Evolutionary conservation across 805 yeast genomes (phyloP).

Genomic region (Pichia insulana): DNA sequence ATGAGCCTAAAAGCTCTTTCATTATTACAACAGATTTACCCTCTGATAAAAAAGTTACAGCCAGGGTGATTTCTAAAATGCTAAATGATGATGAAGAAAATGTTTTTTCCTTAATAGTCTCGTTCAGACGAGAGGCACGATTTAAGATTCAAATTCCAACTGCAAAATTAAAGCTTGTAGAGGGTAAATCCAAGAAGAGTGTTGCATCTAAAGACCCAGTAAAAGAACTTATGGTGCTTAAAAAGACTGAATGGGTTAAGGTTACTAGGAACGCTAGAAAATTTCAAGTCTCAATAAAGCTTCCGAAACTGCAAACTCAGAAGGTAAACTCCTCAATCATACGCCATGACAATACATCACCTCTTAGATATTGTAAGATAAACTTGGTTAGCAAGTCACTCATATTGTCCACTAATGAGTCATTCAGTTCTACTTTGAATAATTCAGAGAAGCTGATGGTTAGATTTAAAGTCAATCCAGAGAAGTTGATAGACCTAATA

Average conservation of each 20-base stretch:
- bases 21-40: conserved; percentile 62
- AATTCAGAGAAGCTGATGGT: neutral
- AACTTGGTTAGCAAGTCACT: conserved; percentile 19
- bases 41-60: conserved; percentile 55
- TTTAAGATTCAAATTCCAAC: conserved; percentile 42
- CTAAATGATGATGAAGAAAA: conserved; percentile 23
- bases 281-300: conserved; percentile 8
- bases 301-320: neutral
- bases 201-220: neutral
- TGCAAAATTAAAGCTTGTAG: conserved; percentile 19
- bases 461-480: conserved; percentile 2
- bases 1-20: conserved; percentile 49
- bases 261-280: conserved; percentile 1
- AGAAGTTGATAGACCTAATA: conserved; percentile 1
- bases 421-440: conserved; percentile 7
- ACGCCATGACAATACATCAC: conserved; percentile 11
- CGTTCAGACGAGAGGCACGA: conserved; percentile 50
- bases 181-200: conserved; percentile 5
- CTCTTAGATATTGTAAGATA: conserved; percentile 31
- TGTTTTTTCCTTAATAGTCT: conserved; percentile 30
- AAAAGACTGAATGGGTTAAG: conserved; percentile 1
- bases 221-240: neutral
- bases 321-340: conserved; percentile 12
- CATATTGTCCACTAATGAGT: conserved; percentile 20
- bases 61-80: conserved; percentile 32